Evolutionary conservation across 2,329 filamentous ascomycete genomes (phyloP), one percentile per base, ranked within the genome.

Genomic region (Leptographium radiaticola): DNA sequence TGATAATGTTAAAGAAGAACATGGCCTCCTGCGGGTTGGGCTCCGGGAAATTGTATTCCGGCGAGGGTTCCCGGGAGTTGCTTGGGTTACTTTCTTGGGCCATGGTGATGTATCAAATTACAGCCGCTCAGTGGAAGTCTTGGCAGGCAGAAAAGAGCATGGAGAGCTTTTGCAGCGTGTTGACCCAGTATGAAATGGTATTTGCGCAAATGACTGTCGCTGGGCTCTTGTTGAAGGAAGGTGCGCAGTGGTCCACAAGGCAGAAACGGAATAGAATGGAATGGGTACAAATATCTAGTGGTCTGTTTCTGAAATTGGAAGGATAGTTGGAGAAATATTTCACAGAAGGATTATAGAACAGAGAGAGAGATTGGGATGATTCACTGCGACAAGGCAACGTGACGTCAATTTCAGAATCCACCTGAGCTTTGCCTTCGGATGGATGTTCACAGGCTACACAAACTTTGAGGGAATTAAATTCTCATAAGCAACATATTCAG

Each of bases 1-100:
- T 70, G 55, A 75, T 64, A 44, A 76, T 69, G 53, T 68, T 66
- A 55, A 68, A 68, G 61, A 74, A 73, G 45, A 75, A 69, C 60
- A 68, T 68, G 10, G 69, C 67, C 56, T 76, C 73, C 5, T 65
- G 59, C 1, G 66, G 58, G 6, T 65, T 71, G 0, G 70, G 71
- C 49, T 68, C 66, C 2, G 59, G 58, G n/a, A 39, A 49, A 13
- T 31, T 20, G 31, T 16, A 40, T 12, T 31, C 25, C 15, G 48
- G 20, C 4, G 38, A 49, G 2, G 33, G 11, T 15, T 39, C 46
- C 34, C 46, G 46, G 34, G 33, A 11, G 20, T 39, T 20, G 34
- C 10, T 25, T 13, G 34, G 10, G 33, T 6, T 16, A 15, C 31
- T 30, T n/a, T 49, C 18, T 36, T 49, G 16, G 4, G 46, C 11